Conservation (phyloP, 2,329 filamentous ascomycete species). For the Talaromyces verruculosus region DNA sequence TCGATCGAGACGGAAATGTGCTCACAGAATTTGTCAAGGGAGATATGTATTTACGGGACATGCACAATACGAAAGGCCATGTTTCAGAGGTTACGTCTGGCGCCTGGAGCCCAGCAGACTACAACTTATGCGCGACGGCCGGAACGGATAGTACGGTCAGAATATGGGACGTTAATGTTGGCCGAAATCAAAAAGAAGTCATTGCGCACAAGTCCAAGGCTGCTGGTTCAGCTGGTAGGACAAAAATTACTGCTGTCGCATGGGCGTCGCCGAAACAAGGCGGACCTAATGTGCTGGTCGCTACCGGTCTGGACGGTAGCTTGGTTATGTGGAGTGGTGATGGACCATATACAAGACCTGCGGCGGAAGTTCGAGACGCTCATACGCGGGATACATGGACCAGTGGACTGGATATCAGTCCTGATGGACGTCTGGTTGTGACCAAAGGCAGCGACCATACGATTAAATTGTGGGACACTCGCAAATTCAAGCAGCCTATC, state of each 20-base stretch:
- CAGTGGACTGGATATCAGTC: conserved; percentile 83
- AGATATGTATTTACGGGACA: conserved; percentile 96
- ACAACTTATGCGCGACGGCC: conserved; percentile 81
- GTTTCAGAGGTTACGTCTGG: conserved; percentile 87
- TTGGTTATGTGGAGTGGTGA: conserved; percentile 90
- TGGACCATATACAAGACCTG: conserved; percentile 78
- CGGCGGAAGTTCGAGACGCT: conserved; percentile 79
- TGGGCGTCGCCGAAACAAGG: conserved; percentile 79
- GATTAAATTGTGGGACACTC: conserved; percentile 95
- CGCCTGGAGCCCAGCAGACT: conserved; percentile 85
- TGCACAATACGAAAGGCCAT: conserved; percentile 97
- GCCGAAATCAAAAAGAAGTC: conserved; percentile 84
- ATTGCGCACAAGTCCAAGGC: conserved; percentile 93
- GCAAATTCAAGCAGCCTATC: conserved; percentile 90
- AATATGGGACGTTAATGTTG: conserved; percentile 95
- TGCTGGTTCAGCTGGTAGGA: conserved; percentile 83
- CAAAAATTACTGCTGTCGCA: conserved; percentile 87
- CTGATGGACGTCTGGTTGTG: conserved; percentile 85
- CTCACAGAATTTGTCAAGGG: conserved; percentile 91
- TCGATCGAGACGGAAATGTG: conserved; percentile 84
- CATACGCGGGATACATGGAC: conserved; percentile 86
- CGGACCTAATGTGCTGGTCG: conserved; percentile 74
- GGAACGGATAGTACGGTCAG: conserved; percentile 92
- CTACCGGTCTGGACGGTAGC: conserved; percentile 83
- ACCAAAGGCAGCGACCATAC: conserved; percentile 87